Conservation (phyloP, 148 eudicot genomes). For the Rhododendron simsii region DNA sequence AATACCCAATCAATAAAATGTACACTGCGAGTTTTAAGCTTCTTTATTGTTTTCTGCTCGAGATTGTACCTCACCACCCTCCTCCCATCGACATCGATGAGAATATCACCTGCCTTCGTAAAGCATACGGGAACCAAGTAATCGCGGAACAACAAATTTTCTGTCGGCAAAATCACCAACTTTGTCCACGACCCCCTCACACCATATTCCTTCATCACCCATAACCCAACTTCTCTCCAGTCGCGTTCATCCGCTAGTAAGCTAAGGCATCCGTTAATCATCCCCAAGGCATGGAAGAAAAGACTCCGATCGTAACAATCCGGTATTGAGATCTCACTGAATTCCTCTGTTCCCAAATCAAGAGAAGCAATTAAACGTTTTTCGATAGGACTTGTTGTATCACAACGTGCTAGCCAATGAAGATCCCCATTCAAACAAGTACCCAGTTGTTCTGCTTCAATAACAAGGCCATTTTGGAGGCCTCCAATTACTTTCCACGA, state of each 20-base stretch:
- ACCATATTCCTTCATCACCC: not conserved
- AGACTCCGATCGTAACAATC: not conserved
- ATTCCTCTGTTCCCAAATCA: not conserved
- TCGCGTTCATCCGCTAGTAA: not conserved
- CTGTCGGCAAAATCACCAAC: not conserved
- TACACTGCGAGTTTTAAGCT: not conserved
- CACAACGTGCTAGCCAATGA: slow-evolving; percentile 5
- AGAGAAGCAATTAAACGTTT: not conserved
- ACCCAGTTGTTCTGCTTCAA: not conserved
- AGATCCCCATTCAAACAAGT: slow-evolving; percentile 6
- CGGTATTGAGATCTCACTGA: slow-evolving; percentile 1
- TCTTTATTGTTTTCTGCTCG: not conserved
- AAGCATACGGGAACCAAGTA: not conserved
- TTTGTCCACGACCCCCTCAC: not conserved
- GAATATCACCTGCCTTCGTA: not conserved
- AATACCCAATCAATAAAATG: not conserved
- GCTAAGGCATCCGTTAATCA: slow-evolving; percentile 1
- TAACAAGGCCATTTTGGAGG: not conserved
- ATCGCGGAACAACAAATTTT: not conserved
- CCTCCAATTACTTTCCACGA: not conserved
- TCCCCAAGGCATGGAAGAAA: not conserved
- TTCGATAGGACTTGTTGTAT: not conserved
- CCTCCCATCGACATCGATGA: not conserved
- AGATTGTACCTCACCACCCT: not conserved
- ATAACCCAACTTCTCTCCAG: not conserved